Evolutionary conservation across 2,329 filamentous ascomycete species (phyloP).

Genomic region (Septoria petroselini): DNA sequence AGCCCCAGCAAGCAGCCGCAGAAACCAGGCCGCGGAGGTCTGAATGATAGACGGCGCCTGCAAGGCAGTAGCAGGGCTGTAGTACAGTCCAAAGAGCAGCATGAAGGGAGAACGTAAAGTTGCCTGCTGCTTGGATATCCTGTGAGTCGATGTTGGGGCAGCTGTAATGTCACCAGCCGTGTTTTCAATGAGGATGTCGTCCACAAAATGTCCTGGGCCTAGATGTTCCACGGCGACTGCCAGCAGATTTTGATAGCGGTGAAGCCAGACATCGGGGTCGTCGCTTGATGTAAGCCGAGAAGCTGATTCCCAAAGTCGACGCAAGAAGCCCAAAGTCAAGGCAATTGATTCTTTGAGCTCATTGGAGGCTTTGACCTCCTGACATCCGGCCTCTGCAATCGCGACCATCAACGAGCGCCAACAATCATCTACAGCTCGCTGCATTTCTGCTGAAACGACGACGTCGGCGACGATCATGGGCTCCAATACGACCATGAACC

Average conservation of each 20-base stretch:
- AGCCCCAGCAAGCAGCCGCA: conserved; percentile 19
- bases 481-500: conserved; percentile 63
- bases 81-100: conserved; percentile 42
- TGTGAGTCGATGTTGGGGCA: conserved; percentile 64
- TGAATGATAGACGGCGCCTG: conserved; percentile 11
- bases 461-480: conserved; percentile 51
- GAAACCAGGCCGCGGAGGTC: conserved; percentile 21
- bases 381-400: conserved; percentile 65
- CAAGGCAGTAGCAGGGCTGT: conserved; percentile 18
- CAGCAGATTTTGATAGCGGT: conserved; percentile 25
- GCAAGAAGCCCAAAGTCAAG: conserved; percentile 65
- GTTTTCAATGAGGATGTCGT: conserved; percentile 50
- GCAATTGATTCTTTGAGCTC: conserved; percentile 81
- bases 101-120: conserved; percentile 60
- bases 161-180: conserved; percentile 61
- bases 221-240: conserved; percentile 50
- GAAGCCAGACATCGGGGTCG: conserved; percentile 22
- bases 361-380: conserved; percentile 84
- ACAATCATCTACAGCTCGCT: conserved; percentile 28
- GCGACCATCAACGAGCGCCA: conserved; percentile 56
- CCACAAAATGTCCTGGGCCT: conserved; percentile 50
- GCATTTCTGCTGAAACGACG: conserved; percentile 39
- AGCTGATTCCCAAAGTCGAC: conserved; percentile 60
- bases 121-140: conserved; percentile 51
- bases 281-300: conserved; percentile 8